These are phyloP conservation scores for Aspergillus sclerotialis DNA, from an alignment of 2,329 filamentous ascomycete genomes.

Conservation along the genomic window DNA sequence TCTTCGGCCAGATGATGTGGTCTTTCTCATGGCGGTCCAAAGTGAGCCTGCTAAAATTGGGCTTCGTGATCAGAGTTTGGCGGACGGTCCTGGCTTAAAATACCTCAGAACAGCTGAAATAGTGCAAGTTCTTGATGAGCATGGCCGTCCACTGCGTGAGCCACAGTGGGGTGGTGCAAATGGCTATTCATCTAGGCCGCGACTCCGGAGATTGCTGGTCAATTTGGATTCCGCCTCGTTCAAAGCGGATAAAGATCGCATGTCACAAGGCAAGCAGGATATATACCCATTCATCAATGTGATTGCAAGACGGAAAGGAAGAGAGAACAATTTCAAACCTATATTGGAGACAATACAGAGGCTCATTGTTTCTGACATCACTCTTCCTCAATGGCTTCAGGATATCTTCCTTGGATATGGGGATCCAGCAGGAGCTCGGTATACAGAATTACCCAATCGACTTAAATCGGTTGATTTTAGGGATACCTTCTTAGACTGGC, in stretches of 20 bases:
- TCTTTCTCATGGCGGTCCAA: constrained; percentile 75
- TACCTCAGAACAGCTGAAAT: constrained; percentile 77
- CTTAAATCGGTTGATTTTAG: constrained; percentile 78
- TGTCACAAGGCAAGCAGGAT: constrained; percentile 62
- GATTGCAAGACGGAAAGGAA: constrained; percentile 69
- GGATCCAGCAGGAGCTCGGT: constrained; percentile 79
- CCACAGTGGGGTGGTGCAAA: constrained; percentile 49
- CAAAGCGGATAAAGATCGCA: constrained; percentile 63
- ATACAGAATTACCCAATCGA: constrained; percentile 72
- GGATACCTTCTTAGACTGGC: constrained; percentile 93
- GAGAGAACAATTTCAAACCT: constrained; percentile 96
- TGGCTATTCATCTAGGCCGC: constrained; percentile 52
- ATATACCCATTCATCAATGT: constrained; percentile 82
- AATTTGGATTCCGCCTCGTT: constrained; percentile 75
- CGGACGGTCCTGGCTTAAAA: constrained; percentile 60
- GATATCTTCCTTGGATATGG: constrained; percentile 98
- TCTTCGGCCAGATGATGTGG: constrained; percentile 75
- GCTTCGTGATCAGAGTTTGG: constrained; percentile 13
- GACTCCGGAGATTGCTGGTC: constrained; percentile 65
- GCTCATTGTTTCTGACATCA: constrained; percentile 75
- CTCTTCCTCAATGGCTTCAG: constrained; percentile 84
- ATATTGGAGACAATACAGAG: constrained; percentile 86
- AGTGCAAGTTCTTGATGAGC: constrained; percentile 78
- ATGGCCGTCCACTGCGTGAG: constrained; percentile 66
- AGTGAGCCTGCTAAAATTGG: constrained; percentile 26